A percentile compares a stretch with the other conserved stretches of the same genome.
Evolutionary conservation across 352 stramenopile species (phyloP).

Genomic region (Pythium utonaiense): DNA sequence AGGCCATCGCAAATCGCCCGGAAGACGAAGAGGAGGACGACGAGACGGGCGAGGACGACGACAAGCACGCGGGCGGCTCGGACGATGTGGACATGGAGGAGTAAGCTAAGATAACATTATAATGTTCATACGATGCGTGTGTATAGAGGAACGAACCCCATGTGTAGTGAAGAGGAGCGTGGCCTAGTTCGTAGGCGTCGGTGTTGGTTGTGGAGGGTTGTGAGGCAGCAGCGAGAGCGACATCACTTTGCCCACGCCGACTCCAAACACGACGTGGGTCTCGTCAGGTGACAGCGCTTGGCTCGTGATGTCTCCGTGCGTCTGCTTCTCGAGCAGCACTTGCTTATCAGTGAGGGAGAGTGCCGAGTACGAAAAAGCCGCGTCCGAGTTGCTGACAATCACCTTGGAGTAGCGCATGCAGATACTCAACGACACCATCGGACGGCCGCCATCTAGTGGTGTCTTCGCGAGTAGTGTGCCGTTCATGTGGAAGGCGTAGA

Average conservation of each 20-base stretch:
- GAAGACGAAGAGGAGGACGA: conserved; percentile 44
- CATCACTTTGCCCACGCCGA: conserved; percentile 51
- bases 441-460: conserved; percentile 23
- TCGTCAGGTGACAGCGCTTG: conserved; percentile 74
- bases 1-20: conserved; percentile 52
- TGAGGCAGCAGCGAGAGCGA: conserved; percentile 38
- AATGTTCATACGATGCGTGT: conserved; percentile 39
- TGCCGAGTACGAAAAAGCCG: conserved; percentile 41
- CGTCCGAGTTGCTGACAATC: conserved; percentile 56
- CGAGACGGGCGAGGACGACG: conserved; percentile 26
- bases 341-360: conserved; percentile 47
- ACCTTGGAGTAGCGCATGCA: conserved; percentile 64
- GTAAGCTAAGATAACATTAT: conserved; percentile 61
- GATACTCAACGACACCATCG: conserved; percentile 54
- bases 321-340: conserved; percentile 45
- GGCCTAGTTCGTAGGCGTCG: neutral
- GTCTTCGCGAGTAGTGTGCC: conserved; percentile 49
- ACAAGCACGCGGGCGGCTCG: conserved; percentile 26
- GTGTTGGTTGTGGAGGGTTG: neutral
- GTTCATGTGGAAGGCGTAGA: conserved; percentile 79
- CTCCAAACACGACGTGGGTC: conserved; percentile 67
- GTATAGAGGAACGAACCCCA: conserved; percentile 7
- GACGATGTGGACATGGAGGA: conserved; percentile 84
- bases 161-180: neutral
- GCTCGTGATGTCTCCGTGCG: conserved; percentile 44